Evolutionary conservation across 73 alveolate species (phyloP).

Genomic region (Tetrahymena malaccensis): DNA sequence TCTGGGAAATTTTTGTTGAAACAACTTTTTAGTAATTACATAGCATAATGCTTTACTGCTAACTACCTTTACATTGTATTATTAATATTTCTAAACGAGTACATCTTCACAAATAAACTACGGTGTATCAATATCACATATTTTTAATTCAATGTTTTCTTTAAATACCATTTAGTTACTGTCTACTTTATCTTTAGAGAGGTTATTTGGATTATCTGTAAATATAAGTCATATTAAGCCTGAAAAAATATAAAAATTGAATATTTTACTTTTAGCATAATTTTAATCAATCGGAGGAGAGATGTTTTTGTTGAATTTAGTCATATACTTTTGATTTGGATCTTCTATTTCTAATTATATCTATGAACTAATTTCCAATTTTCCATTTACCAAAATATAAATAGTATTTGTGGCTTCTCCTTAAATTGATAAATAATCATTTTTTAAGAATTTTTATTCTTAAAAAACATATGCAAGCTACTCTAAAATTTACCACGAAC

Average conservation of each 20-base stretch:
- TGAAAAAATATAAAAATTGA: background rate
- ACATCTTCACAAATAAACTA: background rate
- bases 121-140: background rate
- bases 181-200: background rate
- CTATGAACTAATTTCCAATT: background rate
- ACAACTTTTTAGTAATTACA: background rate
- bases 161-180: background rate
- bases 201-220: background rate
- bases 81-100: background rate
- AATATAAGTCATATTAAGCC: background rate
- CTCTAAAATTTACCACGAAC: background rate
- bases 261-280: background rate
- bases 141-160: background rate
- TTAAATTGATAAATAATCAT: background rate
- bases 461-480: background rate
- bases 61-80: background rate
- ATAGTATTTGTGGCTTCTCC: background rate
- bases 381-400: background rate
- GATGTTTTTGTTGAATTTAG: background rate
- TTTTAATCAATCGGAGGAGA: background rate
- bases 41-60: background rate
- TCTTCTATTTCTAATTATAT: background rate
- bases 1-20: background rate
- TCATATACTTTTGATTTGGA: background rate
- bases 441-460: background rate